These are phyloP conservation scores for Podaxis sp. DNA, from an alignment of 768 basidiomycete genomes.

Conservation along the genomic window DNA sequence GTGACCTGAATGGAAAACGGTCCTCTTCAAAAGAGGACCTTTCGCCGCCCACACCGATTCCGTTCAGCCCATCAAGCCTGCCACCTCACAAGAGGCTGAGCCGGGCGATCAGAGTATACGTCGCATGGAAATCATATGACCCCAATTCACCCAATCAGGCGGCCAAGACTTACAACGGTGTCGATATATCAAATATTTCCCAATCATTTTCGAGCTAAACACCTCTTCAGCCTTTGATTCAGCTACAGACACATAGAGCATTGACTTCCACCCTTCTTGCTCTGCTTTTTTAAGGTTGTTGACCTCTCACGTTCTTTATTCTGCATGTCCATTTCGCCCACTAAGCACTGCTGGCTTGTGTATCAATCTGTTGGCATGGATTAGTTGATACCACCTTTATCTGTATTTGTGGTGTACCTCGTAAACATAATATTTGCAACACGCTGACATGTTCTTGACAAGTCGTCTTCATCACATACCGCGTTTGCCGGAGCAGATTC, in stretches of 20 bases:
- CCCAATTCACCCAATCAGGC: constrained; percentile 11
- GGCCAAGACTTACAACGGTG: neutral
- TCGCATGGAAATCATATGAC: constrained; percentile 50
- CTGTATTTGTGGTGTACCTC: neutral
- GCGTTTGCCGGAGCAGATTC: too few species aligned
- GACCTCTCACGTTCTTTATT: neutral
- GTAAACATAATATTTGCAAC: neutral
- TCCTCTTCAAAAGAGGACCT: constrained; percentile 6
- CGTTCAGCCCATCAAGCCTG: constrained; percentile 17
- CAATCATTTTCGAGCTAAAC: neutral
- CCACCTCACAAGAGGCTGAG: constrained; percentile 42
- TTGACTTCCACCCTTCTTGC: neutral
- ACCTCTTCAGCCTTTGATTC: neutral
- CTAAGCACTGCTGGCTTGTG: neutral
- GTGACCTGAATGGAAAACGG: constrained; percentile 3
- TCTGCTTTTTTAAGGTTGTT: neutral
- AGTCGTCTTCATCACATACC: too few species aligned
- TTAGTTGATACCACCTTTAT: neutral
- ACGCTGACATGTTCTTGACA: neutral
- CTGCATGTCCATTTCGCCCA: neutral
- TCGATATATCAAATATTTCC: neutral
- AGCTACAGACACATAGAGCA: neutral
- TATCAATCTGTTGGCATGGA: neutral
- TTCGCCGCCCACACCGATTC: constrained; percentile 5
- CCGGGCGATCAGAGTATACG: constrained; percentile 51